These are phyloP conservation scores for Neofusicoccum sp. DNA, from an alignment of 2,329 filamentous ascomycete species.

Conservation along the genomic window DNA sequence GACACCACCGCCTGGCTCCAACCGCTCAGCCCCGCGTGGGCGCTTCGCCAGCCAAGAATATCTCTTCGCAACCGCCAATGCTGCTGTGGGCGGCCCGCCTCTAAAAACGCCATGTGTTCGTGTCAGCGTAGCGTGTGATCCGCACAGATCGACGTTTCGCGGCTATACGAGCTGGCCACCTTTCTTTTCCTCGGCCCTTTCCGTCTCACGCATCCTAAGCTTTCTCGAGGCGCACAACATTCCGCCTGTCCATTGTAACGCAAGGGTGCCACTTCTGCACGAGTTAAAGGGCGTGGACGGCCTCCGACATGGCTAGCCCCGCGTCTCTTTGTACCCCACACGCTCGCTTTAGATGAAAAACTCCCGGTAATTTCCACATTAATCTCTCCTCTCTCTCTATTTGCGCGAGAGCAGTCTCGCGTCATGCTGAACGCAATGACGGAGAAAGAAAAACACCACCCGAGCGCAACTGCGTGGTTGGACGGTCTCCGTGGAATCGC, in stretches of 20 bases:
- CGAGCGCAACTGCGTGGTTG: not conserved
- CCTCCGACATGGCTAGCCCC: no score
- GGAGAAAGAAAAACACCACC: not conserved
- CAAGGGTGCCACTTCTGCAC: no score
- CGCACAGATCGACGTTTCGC: not conserved
- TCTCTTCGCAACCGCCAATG: not conserved
- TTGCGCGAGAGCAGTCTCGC: not conserved
- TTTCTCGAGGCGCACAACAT: not conserved
- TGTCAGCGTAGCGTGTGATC: not conserved
- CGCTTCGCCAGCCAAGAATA: not conserved
- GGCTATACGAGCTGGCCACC: not conserved
- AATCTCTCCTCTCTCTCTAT: no score
- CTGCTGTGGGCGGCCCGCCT: not conserved
- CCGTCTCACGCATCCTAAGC: not conserved
- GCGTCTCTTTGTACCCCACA: no score
- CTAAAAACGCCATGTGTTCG: not conserved
- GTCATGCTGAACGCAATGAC: not conserved
- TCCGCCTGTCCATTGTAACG: no score
- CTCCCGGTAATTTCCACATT: no score
- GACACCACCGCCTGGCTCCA: not conserved
- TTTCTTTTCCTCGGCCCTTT: not conserved
- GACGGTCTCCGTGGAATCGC: constrained; percentile 11
- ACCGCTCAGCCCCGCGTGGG: not conserved
- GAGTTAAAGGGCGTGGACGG: no score
- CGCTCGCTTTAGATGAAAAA: no score